Evolutionary conservation across 306 rosid species (phyloP).

Genomic region (Trifolium fragiferum): DNA sequence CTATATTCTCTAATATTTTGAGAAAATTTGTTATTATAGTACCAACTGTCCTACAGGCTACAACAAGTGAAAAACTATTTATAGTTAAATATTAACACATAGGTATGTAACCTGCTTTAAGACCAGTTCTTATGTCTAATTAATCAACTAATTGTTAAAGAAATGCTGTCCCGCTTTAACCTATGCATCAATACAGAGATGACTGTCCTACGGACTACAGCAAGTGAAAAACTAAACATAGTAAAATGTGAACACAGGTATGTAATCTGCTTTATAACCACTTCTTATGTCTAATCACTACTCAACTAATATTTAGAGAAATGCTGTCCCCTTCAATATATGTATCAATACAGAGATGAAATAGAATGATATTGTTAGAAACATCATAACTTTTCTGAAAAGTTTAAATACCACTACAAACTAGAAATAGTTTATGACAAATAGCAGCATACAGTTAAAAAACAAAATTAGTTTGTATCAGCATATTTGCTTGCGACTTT

Average conservation of each 20-base stretch:
- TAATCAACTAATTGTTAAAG: constrained; percentile 18
- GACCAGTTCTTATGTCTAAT: constrained; percentile 3
- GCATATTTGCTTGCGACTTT: not conserved
- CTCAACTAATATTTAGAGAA: constrained; percentile 22
- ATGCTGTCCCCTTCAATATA: not conserved
- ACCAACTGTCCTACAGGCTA: constrained; percentile 7
- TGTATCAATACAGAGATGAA: not conserved
- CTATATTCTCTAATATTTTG: not conserved
- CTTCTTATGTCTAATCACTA: constrained; percentile 7
- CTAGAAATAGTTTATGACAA: not conserved
- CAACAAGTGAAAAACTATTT: not conserved
- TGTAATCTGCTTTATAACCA: not conserved
- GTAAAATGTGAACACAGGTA: not conserved
- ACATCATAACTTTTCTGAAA: not conserved
- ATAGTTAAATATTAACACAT: constrained; percentile 3
- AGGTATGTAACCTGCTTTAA: not conserved
- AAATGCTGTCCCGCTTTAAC: not conserved
- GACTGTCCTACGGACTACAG: constrained; percentile 1
- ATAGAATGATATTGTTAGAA: constrained; percentile 9
- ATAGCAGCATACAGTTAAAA: not conserved
- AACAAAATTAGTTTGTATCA: constrained; percentile 5
- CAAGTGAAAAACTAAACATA: not conserved
- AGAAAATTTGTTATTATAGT: constrained; percentile 8
- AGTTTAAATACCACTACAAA: constrained; percentile 8
- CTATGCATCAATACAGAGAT: not conserved